Conservation (phyloP, 768 basidiomycete species). For the Tulasnella sp. region DNA sequence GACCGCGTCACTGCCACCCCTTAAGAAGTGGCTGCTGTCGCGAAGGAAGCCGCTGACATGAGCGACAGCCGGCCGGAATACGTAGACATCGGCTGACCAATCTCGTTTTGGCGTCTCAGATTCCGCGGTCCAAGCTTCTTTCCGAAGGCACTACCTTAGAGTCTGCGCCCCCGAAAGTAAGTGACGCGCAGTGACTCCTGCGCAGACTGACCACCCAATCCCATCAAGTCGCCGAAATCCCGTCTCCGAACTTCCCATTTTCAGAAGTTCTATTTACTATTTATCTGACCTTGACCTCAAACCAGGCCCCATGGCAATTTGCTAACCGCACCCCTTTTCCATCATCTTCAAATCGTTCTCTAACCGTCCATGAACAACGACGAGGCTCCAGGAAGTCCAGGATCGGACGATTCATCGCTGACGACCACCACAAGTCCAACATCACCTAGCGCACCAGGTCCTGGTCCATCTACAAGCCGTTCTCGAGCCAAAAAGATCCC, state of each 20-base stretch:
- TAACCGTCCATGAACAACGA: neutral
- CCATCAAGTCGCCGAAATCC: neutral
- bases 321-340: constrained; percentile 1
- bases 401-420: neutral
- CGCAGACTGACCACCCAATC: neutral
- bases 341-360: neutral
- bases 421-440: neutral
- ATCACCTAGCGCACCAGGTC: neutral
- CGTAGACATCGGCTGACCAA: neutral
- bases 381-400: neutral
- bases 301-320: neutral
- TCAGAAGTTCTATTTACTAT: neutral
- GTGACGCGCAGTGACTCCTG: neutral
- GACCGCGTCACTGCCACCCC: neutral
- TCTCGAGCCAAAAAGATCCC: neutral
- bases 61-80: neutral
- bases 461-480: constrained; percentile 5
- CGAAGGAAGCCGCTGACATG: neutral
- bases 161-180: neutral
- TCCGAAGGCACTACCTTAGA: neutral
- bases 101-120: neutral
- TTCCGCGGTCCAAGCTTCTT: neutral
- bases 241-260: neutral
- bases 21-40: neutral
- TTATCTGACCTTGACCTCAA: neutral